Base-by-base conservation (phyloP, 2,329 filamentous ascomycete species). In the Stachybotrys chlorohalonatus region DNA sequence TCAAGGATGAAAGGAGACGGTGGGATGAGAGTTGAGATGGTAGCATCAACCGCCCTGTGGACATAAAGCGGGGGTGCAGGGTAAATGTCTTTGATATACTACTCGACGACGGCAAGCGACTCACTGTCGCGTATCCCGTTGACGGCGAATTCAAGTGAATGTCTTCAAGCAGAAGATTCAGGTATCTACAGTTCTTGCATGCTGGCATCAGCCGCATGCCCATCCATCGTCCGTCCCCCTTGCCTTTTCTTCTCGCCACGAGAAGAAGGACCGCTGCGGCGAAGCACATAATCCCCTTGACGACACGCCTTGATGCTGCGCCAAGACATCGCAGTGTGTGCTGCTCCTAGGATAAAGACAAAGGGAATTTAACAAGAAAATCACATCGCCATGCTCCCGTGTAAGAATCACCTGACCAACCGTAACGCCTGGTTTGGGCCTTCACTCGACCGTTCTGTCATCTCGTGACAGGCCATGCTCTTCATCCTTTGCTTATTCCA, bases 1-100 rank as follows among this genome's bases (percentile, higher is more conserved):
- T 52, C 51, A 53, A 36, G 52, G 15, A 58, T 49, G 57, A 57
- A 52, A 63, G 9, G 46, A 47, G 46, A 47, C n/a, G 46, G 9
- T n/a, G 15, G 8, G 9, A 16, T 47, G 46, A 47, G 7, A n/a
- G 9, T 47, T 47, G 15, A 47, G 13, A 13, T 42, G 36, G 2
- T 24, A 24, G 4, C 24, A 42, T 42, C 36, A 13, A 9, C 13
- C 36, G 36, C 36, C 36, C 13, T 42, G 8, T 13, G 36, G 24
- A 45, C 15, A 24, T 24, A 47, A 47, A 24, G 15, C 8, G 46
- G 46, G 46, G 46, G 9, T 47, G 15, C n/a, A 47, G 46, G 46
- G 46, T 47, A 47, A 13, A 8, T 47, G 46, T 47, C 46, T 47
- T 45, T 11, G 39, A 45, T 24, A 24, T 24, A 24, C 24, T 24